Base-by-base conservation (phyloP, 371 early-diverging fungal species). In the Mucor irregularis region DNA sequence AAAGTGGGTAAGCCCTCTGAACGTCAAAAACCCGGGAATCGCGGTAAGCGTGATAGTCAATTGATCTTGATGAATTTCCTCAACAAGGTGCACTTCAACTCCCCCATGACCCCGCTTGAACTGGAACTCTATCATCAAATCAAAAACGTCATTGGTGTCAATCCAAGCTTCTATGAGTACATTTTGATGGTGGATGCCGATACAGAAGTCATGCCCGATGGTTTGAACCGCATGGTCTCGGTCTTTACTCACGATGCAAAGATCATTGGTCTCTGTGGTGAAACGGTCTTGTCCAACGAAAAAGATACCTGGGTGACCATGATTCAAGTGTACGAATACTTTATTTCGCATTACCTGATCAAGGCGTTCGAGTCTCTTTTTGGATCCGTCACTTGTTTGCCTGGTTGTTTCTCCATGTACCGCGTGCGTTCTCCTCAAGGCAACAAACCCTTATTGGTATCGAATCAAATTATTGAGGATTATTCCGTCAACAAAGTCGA, bases 401-500 rank as follows among this genome's bases (percentile, higher is more conserved):
- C 94, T 2, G 94, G 96, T 6, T 96, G 92, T 66, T 94, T 94
- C 81, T 91, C 85, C 54, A 92, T 92, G 91, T 97, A 96, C 69
- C 84, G 96, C 31, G 75, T 98, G 17, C 89, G 93, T 24, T 85
- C 93, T 2, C 81, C 89, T 0, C 81, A 79, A 47, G 89, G 89
- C 40, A 87, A 88, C 31, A 82, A 87, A 45, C 99, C 99, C 9
- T 70, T 99, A 26, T 75, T 99, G 21, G 85, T 95, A 19, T 78
- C 92, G 34, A 92, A 95, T 33, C 85, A 86, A 49, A 85, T 99
- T 26, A 84, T 99, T 45, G 76, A 88, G 28, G 96, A 98, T 51
- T 99, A 99, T 72, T 87, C 94, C 7, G 91, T 92, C 49, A 95
- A 93, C 75, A 80, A 88, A 25, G 98, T 98, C 29, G 93, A 95